Percentiles rank a stretch among this genome's conserved stretches.
Evolutionary conservation across 495 filamentous ascomycete genomes (phyloP).

Genomic region (Lasiosphaeris hirsuta): DNA sequence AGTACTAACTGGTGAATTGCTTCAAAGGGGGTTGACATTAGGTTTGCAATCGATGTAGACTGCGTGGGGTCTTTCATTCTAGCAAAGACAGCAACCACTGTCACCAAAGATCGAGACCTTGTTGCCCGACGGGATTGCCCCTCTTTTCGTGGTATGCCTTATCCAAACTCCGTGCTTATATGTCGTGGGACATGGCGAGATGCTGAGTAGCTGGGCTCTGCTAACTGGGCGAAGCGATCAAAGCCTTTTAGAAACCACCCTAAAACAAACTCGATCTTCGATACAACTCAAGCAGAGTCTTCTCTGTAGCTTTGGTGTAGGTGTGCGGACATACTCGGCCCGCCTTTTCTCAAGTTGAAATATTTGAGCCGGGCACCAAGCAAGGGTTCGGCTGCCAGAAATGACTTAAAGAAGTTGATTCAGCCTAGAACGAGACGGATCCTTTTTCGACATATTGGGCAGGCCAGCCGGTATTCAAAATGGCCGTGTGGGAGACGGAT

Average conservation of each 20-base stretch:
- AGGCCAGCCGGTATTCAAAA: conserved; percentile 16
- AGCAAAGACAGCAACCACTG: not conserved
- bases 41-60: too few relatives aligned
- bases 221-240: too few relatives aligned
- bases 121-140: not conserved
- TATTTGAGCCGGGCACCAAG: not conserved
- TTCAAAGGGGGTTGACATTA: not conserved
- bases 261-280: not conserved
- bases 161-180: not conserved
- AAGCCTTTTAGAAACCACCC: too few relatives aligned
- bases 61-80: too few relatives aligned
- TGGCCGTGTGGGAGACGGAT: conserved; percentile 55
- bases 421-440: conserved; percentile 12
- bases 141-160: not conserved
- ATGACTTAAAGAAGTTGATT: conserved; percentile 18
- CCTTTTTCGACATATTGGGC: not conserved
- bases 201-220: too few relatives aligned
- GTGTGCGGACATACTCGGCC: too few relatives aligned
- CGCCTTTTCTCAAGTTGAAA: not conserved
- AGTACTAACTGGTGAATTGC: conserved; percentile 16
- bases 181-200: too few relatives aligned
- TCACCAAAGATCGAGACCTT: not conserved
- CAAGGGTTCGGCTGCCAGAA: conserved; percentile 7
- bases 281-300: too few relatives aligned
- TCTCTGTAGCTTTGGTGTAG: too few relatives aligned